A percentile compares a stretch with the other conserved stretches of the same genome.
Evolutionary conservation across 371 early-diverging fungal species (phyloP).

Genomic region (Lichtheimia ornata): DNA sequence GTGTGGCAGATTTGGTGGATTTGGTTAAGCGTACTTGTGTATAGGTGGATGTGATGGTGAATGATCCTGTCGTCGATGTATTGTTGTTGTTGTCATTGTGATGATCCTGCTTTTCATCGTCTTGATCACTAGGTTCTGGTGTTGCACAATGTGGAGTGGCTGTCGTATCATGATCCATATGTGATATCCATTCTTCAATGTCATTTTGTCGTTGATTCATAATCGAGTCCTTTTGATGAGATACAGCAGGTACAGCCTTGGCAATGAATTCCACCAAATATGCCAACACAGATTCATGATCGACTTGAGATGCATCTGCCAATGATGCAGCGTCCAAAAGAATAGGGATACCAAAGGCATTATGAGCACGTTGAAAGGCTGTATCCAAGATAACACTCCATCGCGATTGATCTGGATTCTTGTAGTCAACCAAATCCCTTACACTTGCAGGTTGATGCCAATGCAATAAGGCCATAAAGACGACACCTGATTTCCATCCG

Average conservation of each 20-base stretch:
- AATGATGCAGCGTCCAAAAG: constrained; percentile 20
- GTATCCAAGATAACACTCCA: constrained; percentile 18
- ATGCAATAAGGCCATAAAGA: constrained; percentile 68
- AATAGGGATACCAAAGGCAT: constrained; percentile 23
- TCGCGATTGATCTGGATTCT: constrained; percentile 4
- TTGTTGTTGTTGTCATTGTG: constrained; percentile 2
- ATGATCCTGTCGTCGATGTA: constrained; percentile 9
- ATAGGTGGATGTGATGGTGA: constrained; percentile 35
- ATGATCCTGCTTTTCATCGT: constrained; percentile 8
- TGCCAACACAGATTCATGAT: constrained; percentile 21
- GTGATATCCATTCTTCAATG: constrained; percentile 15
- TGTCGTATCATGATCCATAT: constrained; percentile 7
- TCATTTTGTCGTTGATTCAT: constrained; percentile 13
- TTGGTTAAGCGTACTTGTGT: constrained; percentile 39
- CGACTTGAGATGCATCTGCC: constrained; percentile 16
- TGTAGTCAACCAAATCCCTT: constrained; percentile 47
- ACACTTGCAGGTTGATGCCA: constrained; percentile 61
- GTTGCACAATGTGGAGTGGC: constrained; percentile 4
- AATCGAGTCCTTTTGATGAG: constrained; percentile 5
- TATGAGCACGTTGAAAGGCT: constrained; percentile 25
- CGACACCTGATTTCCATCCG: constrained; percentile 66
- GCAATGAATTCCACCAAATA: constrained; percentile 21
- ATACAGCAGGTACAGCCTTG: constrained; percentile 12
- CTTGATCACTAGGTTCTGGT: neutral
- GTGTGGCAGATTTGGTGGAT: constrained; percentile 24